phyloP scores from a whole-genome alignment of 305 asterid species.

The Fraxinus floribunda region DNA sequence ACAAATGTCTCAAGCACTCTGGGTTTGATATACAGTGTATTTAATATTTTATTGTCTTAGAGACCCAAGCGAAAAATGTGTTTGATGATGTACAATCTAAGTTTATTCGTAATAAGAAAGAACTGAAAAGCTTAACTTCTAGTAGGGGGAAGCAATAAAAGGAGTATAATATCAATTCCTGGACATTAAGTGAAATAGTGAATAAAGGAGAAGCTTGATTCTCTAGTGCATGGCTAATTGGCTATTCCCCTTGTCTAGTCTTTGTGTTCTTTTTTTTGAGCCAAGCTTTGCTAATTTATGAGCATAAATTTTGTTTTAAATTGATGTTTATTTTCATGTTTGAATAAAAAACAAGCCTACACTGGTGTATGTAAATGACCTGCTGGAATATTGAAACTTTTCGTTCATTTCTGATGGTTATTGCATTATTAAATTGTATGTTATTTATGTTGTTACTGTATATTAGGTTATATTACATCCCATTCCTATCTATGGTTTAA shows the following conservation, averaged over 20 bases:
- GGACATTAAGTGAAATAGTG: not conserved
- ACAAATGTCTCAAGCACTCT: not conserved
- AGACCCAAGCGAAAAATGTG: not conserved
- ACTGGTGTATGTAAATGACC: not conserved
- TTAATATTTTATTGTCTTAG: not conserved
- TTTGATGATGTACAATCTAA: not conserved
- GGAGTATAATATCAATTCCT: not conserved
- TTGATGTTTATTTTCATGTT: not conserved
- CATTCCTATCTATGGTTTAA: slow-evolving; percentile 26
- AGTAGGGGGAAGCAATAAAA: not conserved
- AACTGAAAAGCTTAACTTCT: not conserved
- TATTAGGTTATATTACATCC: slow-evolving; percentile 10
- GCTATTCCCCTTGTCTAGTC: not conserved
- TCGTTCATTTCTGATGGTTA: not conserved
- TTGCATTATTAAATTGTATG: not conserved
- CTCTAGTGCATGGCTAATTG: not conserved
- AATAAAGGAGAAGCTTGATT: not conserved
- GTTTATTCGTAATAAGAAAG: not conserved
- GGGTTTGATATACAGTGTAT: not conserved
- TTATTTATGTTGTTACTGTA: slow-evolving; percentile 5
- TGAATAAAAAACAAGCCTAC: not conserved
- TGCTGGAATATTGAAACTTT: not conserved
- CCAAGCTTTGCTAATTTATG: not conserved
- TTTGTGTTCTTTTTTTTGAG: not conserved
- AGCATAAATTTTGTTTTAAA: not conserved